Percentiles rank a stretch among this genome's conserved stretches.
Conservation (phyloP, 306 rosid genomes). For the Sicyos edulis region DNA sequence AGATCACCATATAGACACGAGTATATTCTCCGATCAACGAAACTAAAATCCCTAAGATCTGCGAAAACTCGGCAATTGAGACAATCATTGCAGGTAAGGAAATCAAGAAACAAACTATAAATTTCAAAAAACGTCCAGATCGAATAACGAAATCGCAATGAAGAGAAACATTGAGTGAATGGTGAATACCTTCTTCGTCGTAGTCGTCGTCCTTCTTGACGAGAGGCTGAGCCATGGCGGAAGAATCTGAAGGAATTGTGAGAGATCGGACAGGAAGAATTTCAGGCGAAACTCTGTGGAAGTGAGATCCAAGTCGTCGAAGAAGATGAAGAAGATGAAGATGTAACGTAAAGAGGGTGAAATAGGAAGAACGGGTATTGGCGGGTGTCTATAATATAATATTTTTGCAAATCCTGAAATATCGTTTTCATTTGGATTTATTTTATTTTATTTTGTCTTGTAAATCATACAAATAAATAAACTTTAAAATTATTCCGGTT, state of each 20-base stretch:
- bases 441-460: too few relatives aligned
- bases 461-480: too few relatives aligned
- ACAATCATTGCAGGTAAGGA: constrained; percentile 19
- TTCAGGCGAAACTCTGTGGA: not conserved
- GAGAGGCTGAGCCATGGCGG: constrained; percentile 83
- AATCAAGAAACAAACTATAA: constrained; percentile 10
- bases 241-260: constrained; percentile 25
- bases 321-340: not conserved
- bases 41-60: constrained; percentile 48
- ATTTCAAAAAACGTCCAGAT: constrained; percentile 23
- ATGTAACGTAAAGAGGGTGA: constrained; percentile 18
- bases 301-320: constrained; percentile 8
- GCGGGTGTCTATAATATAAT: constrained; percentile 5
- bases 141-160: not conserved
- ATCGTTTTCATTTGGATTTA: too few relatives aligned
- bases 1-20: constrained; percentile 22
- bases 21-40: not conserved
- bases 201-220: constrained; percentile 99
- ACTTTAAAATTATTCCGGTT: too few relatives aligned
- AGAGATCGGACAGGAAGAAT: constrained; percentile 36
- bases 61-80: constrained; percentile 28
- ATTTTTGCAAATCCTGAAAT: not conserved
- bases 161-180: constrained; percentile 6
- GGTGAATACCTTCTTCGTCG: constrained; percentile 74
- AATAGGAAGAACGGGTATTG: constrained; percentile 10